Percentiles rank a stretch among this genome's conserved stretches.
Conservation (phyloP, 2,329 filamentous ascomycete species). For the Sphaerulina musiva region DNA sequence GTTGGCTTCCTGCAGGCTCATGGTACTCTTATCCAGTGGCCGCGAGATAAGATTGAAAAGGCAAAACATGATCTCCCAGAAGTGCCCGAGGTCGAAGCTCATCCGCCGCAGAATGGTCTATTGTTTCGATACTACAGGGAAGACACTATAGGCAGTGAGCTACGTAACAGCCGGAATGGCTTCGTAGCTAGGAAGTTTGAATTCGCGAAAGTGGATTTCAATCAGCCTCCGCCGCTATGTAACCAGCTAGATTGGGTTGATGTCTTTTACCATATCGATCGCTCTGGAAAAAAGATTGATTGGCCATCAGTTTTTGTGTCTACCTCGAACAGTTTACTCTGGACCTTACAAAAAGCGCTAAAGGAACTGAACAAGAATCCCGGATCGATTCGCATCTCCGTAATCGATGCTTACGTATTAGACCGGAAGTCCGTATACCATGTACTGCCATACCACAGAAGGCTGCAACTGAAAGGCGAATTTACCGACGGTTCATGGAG, state of each 20-base stretch:
- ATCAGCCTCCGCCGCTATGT: not conserved
- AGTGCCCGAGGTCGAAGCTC: not conserved
- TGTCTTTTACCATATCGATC: not conserved
- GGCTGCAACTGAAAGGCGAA: not conserved
- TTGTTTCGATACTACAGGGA: not conserved
- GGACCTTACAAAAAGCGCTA: not conserved
- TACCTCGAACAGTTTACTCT: not conserved
- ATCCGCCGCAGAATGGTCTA: not conserved
- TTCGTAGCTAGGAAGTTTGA: not conserved
- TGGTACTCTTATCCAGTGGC: not conserved
- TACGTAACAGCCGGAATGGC: not conserved
- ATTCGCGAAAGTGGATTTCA: not conserved
- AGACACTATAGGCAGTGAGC: not conserved
- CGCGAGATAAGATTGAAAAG: not conserved
- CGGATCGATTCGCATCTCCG: not conserved
- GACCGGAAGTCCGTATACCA: not conserved
- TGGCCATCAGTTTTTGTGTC: not conserved
- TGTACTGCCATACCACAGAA: not conserved
- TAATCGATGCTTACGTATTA: not conserved
- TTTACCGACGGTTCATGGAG: not conserved
- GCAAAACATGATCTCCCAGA: not conserved
- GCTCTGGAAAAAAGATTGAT: not conserved
- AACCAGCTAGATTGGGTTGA: not conserved
- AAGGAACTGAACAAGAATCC: not conserved
- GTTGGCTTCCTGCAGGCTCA: not conserved